These are phyloP conservation scores for Stemphylium lycopersici DNA, from an alignment of 2,329 filamentous ascomycete genomes.

Conservation along the genomic window DNA sequence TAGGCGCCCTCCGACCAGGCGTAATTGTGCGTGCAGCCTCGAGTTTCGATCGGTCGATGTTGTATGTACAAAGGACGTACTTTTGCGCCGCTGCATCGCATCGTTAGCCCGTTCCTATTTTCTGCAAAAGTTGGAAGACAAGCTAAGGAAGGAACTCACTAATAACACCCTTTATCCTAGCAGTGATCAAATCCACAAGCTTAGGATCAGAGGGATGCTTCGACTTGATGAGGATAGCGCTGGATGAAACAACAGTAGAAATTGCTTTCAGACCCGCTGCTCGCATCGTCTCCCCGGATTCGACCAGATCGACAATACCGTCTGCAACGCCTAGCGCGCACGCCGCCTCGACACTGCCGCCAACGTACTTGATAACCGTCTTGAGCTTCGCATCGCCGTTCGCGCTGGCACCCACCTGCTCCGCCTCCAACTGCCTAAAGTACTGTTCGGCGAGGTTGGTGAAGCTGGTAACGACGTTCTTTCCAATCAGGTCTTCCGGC, in stretches of 20 bases:
- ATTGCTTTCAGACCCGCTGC: constrained; percentile 93
- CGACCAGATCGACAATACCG: constrained; percentile 96
- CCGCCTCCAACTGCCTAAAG: constrained; percentile 76
- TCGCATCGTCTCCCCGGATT: constrained; percentile 98
- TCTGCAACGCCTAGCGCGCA: constrained; percentile 95
- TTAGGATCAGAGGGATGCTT: constrained; percentile 79
- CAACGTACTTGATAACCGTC: constrained; percentile 92
- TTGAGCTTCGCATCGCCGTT: constrained; percentile 63
- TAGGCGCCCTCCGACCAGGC: constrained; percentile 91
- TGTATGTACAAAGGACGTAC: constrained; percentile 96
- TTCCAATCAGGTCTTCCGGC: constrained; percentile 81
- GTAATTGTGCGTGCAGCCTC: constrained; percentile 75
- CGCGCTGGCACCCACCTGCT: constrained; percentile 44
- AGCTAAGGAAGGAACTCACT: constrained; percentile 55
- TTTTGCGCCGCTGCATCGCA: constrained; percentile 72
- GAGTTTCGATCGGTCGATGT: constrained; percentile 76
- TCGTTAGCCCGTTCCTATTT: constrained; percentile 8
- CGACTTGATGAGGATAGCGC: constrained; percentile 90
- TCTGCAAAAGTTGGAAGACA: background rate
- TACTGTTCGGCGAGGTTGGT: constrained; percentile 82
- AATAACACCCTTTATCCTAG: constrained; percentile 90
- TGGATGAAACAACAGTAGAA: constrained; percentile 87
- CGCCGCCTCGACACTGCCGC: constrained; percentile 95
- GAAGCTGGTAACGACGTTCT: constrained; percentile 95
- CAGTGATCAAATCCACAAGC: constrained; percentile 82